Evolutionary conservation across 352 stramenopile genomes (phyloP).

Genomic region (Phytophthora chlamydospora): DNA sequence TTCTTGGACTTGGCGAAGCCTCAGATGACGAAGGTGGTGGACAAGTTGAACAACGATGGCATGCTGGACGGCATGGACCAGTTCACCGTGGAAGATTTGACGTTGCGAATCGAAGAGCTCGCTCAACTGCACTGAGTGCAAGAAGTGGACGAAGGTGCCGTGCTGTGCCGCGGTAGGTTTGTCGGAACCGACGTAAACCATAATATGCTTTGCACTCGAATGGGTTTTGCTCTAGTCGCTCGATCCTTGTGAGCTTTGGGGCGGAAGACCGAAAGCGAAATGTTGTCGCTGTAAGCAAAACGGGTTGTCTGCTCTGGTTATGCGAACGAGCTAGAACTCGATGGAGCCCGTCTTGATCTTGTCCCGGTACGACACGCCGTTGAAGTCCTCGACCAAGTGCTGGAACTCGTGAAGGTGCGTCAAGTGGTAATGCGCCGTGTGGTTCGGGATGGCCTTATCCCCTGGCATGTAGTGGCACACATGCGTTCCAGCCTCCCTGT

Average conservation of each 20-base stretch:
- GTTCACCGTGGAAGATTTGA: conserved; percentile 72
- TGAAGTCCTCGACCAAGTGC: conserved; percentile 76
- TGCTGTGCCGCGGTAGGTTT: conserved; percentile 5
- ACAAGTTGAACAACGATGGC: conserved; percentile 91
- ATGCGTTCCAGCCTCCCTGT: conserved; percentile 58
- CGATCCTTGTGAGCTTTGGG: too few species aligned
- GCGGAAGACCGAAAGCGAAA: too few species aligned
- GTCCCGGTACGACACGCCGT: conserved; percentile 75
- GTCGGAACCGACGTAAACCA: conserved; percentile 7
- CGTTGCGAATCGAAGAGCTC: conserved; percentile 77
- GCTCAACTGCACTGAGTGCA: conserved; percentile 69
- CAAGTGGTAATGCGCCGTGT: conserved; percentile 77
- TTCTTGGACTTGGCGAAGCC: conserved; percentile 93
- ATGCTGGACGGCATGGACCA: conserved; percentile 67
- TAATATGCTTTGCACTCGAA: conserved; percentile 29
- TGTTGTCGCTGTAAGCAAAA: too few species aligned
- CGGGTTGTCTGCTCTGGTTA: not conserved
- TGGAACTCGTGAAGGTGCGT: conserved; percentile 65
- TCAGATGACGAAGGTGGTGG: conserved; percentile 91
- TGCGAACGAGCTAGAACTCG: conserved; percentile 29
- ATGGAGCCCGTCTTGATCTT: conserved; percentile 48
- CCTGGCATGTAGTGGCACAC: conserved; percentile 74
- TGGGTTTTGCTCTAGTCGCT: conserved; percentile 29
- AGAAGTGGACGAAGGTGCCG: conserved; percentile 5
- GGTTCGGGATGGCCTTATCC: conserved; percentile 71